Base-by-base conservation (phyloP, 495 filamentous ascomycete genomes). In the Neurospora sp. region DNA sequence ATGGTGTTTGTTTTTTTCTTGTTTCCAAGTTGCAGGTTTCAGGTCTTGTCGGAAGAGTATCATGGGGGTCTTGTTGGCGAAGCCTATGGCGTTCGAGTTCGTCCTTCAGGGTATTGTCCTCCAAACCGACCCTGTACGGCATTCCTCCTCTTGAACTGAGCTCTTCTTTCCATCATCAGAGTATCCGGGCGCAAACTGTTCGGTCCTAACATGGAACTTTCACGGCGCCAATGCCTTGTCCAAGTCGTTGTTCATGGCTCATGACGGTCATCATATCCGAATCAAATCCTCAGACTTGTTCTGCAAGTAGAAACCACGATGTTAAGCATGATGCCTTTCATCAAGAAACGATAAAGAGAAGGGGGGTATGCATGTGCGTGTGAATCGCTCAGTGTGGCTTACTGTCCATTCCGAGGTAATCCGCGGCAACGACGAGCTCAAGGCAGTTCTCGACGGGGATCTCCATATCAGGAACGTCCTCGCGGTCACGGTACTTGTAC, bases 381-480 rank as follows among this genome's bases (percentile, higher is more conserved):
- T 62, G 54, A 27, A 35, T 18, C 27, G 14, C 54, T 62, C 54
- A 62, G 35, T 74, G 49, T 35, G 31, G 72, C 79, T 77, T 75
- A 80, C 78, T 80, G 71, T 89, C 86, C 66, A 84, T 80, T 74
- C 86, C 83, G 80, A 86, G 84, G 83, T 90, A 99, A 83, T 98
- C 94, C 35, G 95, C 94, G 16, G 95, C 95, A 87, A 94, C 92
- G 75, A 99, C 82, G 74, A 99, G 80, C 83, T 97, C 95, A 74
- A 99, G 81, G 76, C 94, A 97, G 39, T 98, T 78, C 81, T 98
- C 95, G 0, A 92, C 88, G 14, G 95, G 93, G 41, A 90, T 87
- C 23, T 97, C 94, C 93, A 97, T 94, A 81, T 99, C 96, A 6
- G 93, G 89, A 27, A 97, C 93, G 75, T 96, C 90, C 70, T 88